Base-by-base conservation (phyloP, 2,329 filamentous ascomycete species). In the Mariannaea elegans region DNA sequence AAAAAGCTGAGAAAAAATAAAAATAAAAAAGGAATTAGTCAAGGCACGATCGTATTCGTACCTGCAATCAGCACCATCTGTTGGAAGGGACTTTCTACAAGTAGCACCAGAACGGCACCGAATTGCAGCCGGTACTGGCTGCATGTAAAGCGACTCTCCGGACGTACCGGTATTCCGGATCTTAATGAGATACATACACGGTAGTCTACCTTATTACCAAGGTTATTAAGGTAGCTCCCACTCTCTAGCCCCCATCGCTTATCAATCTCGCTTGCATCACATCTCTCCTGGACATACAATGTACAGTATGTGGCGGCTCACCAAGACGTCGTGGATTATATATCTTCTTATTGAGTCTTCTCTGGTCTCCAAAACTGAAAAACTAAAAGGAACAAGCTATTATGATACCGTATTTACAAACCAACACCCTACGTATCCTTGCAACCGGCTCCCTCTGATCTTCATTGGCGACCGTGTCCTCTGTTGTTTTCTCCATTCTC, bases 401-500 rank as follows among this genome's bases (percentile, higher is more conserved):
- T 70, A 71, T 70, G 61, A 66, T 64, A 61, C 57, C 59, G 52
- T 71, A 71, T 70, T 61, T 68, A 67, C 67, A 62, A 46, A 58
- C 53, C 45, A 50, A 34, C 53, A 42, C 41, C 41, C 16, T 39
- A 27, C 41, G 46, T 49, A 52, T 57, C 53, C 29, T 46, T 53
- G 46, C 56, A 39, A 46, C 59, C 45, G 16, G 51, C 51, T 51
- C 36, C 44, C 45, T 54, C 16, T 18, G 47, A 18, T 58, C 57
- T 66, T 39, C 48, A 51, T 47, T 24, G 38, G 21, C 31, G n/a
- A 19, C 50, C 32, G 38, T 12, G 34, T 42, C 23, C 46, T 36
- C 19, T 24, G 10, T 39, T 50, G 31, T 23, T 44, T 47, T 55
- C 36, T 31, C 42, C 44, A 46, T 14, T 10, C 34, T 34, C 32